Evolutionary conservation across 176 grass and related monocot genomes (phyloP).

Genomic region (Neostapfia colusana): DNA sequence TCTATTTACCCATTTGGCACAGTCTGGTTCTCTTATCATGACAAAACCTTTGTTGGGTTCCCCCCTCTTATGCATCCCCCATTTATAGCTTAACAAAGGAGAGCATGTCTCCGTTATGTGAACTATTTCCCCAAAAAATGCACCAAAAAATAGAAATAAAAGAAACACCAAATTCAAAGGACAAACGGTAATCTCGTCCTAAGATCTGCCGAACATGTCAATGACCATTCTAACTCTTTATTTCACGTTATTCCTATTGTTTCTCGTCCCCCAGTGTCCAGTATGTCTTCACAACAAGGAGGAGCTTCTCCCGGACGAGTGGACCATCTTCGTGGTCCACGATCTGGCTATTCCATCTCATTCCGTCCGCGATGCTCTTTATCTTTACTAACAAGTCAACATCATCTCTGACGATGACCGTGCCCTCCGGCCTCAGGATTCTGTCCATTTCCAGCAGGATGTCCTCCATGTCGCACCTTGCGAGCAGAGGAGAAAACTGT

Average conservation of each 20-base stretch:
- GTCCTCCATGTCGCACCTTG: conserved; percentile 74
- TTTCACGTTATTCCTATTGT: conserved; percentile 42
- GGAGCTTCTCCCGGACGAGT: conserved; percentile 81
- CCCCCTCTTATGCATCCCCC: neutral
- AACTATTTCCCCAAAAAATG: conserved; percentile 39
- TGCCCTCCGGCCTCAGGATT: conserved; percentile 84
- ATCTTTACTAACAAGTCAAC: conserved; percentile 80
- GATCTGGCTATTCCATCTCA: conserved; percentile 95
- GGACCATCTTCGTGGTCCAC: conserved; percentile 92
- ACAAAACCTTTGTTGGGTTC: conserved; percentile 30
- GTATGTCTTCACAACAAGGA: conserved; percentile 89
- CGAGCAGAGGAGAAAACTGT: neutral
- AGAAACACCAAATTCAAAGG: conserved; percentile 22
- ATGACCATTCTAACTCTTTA: conserved; percentile 36
- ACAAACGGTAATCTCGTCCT: too few species aligned
- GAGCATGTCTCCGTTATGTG: conserved; percentile 18
- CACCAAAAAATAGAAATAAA: neutral
- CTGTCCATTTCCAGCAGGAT: conserved; percentile 94
- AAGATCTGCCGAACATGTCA: conserved; percentile 34
- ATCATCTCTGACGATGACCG: conserved; percentile 83
- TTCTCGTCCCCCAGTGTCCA: conserved; percentile 65
- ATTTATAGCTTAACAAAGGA: conserved; percentile 23
- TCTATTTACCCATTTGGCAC: conserved; percentile 30
- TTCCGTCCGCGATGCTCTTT: conserved; percentile 74
- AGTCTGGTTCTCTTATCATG: conserved; percentile 3